Base-by-base conservation (phyloP, 257 asterid genomes). In the Ajuga chamaepitys region DNA sequence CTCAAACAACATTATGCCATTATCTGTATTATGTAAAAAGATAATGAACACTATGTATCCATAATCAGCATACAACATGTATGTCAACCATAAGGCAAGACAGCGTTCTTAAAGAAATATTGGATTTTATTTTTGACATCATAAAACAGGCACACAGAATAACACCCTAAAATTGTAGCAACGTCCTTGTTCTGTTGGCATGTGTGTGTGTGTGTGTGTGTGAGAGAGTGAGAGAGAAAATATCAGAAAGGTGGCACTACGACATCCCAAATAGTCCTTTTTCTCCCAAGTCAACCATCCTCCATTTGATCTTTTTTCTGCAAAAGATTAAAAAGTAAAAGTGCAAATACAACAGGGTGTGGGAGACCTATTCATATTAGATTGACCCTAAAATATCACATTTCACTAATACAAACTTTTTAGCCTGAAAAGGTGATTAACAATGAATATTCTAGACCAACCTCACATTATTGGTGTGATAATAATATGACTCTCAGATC, bases 201-300 rank as follows among this genome's bases (percentile, higher is more conserved):
- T 34, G 51, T 3, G 21, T 17, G 46, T 16, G 37, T 11, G 18
- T 11, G 47, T 0, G 64, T 1, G 30, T 1, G 46, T n/a, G 62
- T 13, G 70, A 17, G 58, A 16, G 68, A 26, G 68, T 35, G 42
- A 42, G 61, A 35, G 62, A 45, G 6, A 59, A 10, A 50, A 64
- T 52, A 58, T 58, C 11, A 55, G 37, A 68, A 50, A 63, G 68
- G 40, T 58, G 75, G 35, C 53, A 58, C 54, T 30, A 57, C 58
- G 14, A 25, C 30, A 51, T 45, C 61, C 66, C 76, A 58, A 62
- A 58, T 26, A 17, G 45, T 53, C 56, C 37, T 8, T 70, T 58
- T 46, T 32, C 16, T 16, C 62, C 50, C 62, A 61, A 67, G 68
- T 61, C 71, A 71, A 50, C 66, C 66, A 58, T 69, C 40, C 46